phyloP scores from a whole-genome alignment of 179 eudicot species.

The Heliamphora pulchella region DNA sequence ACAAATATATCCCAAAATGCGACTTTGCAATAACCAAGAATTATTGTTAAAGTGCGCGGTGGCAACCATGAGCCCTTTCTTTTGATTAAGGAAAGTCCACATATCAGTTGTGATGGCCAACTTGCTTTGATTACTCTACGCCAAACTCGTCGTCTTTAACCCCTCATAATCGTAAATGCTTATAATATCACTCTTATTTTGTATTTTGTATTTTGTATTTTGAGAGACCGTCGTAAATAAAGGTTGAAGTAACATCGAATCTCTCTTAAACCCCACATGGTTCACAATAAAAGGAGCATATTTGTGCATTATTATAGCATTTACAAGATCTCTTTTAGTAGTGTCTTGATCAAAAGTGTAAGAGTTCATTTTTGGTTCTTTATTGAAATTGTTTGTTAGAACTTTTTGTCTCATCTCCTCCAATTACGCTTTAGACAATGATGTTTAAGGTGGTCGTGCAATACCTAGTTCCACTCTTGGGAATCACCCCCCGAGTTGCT shows the following conservation, averaged over 20 bases:
- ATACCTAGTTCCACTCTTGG: too few species aligned
- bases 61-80: too few species aligned
- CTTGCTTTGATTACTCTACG: neutral
- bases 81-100: too few species aligned
- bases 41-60: too few species aligned
- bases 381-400: neutral
- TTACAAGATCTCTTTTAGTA: neutral
- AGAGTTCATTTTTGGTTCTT: neutral
- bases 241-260: neutral
- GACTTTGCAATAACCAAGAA: neutral
- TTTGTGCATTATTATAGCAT: neutral
- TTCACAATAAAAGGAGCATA: neutral
- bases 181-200: neutral
- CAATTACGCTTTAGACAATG: too few species aligned
- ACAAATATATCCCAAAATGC: neutral
- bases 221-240: neutral
- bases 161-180: neutral
- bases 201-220: too few species aligned
- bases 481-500: too few species aligned
- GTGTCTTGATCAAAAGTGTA: neutral
- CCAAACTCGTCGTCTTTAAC: neutral
- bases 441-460: too few species aligned
- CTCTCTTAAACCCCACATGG: neutral
- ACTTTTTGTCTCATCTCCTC: neutral
- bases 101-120: neutral